These are phyloP conservation scores for Choiromyces venosus DNA, from an alignment of 495 filamentous ascomycete species.

Conservation along the genomic window DNA sequence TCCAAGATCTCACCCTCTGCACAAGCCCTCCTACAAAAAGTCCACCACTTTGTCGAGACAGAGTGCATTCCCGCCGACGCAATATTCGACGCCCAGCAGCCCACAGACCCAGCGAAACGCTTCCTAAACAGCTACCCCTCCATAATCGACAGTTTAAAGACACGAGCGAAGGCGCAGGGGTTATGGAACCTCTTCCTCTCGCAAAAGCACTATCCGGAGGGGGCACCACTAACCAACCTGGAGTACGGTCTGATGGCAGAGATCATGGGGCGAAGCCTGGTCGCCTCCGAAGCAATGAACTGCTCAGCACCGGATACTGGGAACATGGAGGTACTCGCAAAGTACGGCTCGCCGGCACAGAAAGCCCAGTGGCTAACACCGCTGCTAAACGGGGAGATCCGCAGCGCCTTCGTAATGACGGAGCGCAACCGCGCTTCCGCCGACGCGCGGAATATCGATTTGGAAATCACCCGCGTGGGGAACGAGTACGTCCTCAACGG, in stretches of 20 bases:
- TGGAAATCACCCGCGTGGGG: constrained; percentile 73
- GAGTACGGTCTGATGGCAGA: constrained; percentile 95
- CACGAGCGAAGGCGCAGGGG: constrained; percentile 72
- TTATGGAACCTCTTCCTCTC: constrained; percentile 98
- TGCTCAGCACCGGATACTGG: constrained; percentile 88
- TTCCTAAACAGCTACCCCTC: constrained; percentile 59
- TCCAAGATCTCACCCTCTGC: constrained; percentile 37
- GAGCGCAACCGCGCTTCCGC: constrained; percentile 80
- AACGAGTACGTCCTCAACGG: constrained; percentile 82
- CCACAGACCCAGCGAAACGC: constrained; percentile 35
- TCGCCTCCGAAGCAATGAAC: constrained; percentile 83
- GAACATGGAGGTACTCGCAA: constrained; percentile 93
- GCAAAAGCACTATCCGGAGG: constrained; percentile 88
- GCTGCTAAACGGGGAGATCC: constrained; percentile 75
- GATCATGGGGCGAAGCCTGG: constrained; percentile 70
- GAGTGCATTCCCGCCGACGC: constrained; percentile 54
- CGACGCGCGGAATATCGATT: constrained; percentile 81
- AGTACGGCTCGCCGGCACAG: constrained; percentile 85
- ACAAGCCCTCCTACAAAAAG: constrained; percentile 44
- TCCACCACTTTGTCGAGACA: constrained; percentile 94
- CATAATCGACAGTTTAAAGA: constrained; percentile 83
- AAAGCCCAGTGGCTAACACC: constrained; percentile 81
- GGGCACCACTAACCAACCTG: constrained; percentile 82
- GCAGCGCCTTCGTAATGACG: constrained; percentile 90
- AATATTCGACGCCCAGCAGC: constrained; percentile 29